Evolutionary conservation across 371 early-diverging fungal genomes (phyloP).

Genomic region (Mucor indicus): DNA sequence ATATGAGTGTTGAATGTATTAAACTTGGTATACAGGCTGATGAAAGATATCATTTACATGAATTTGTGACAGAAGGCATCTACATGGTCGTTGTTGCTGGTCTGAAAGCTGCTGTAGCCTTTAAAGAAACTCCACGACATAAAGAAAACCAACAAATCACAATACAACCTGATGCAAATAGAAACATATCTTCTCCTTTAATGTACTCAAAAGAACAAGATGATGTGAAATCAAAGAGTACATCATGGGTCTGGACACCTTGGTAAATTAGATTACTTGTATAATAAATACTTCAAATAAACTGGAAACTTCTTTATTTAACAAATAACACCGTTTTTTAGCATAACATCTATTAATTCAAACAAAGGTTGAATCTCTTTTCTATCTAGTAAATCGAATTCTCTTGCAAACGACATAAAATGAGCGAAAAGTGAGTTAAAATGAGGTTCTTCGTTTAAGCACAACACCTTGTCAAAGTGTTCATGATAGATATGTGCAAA

Average conservation of each 20-base stretch:
- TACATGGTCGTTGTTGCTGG: conserved; percentile 52
- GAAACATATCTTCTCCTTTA: not conserved
- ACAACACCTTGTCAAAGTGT: conserved; percentile 85
- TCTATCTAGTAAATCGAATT: conserved; percentile 92
- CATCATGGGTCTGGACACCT: no score
- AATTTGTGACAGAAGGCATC: conserved; percentile 53
- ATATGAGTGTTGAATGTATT: conserved; percentile 45
- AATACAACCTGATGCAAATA: not conserved
- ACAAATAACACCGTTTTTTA: conserved; percentile 16
- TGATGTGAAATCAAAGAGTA: no score
- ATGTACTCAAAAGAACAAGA: no score
- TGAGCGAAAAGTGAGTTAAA: conserved; percentile 95
- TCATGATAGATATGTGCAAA: conserved; percentile 93
- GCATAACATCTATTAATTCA: conserved; percentile 64
- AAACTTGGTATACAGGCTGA: conserved; percentile 53
- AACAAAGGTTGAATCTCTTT: conserved; percentile 84
- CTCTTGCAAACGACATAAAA: conserved; percentile 86
- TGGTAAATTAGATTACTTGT: no score
- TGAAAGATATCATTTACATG: conserved; percentile 60
- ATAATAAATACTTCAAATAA: no score
- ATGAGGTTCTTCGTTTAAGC: conserved; percentile 83
- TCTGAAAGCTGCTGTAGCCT: conserved; percentile 62
- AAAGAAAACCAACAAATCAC: not conserved
- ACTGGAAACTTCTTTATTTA: no score
- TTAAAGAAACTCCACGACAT: conserved; percentile 51